Conservation (phyloP, 495 filamentous ascomycete genomes). For the Recurvomyces mirabilis region DNA sequence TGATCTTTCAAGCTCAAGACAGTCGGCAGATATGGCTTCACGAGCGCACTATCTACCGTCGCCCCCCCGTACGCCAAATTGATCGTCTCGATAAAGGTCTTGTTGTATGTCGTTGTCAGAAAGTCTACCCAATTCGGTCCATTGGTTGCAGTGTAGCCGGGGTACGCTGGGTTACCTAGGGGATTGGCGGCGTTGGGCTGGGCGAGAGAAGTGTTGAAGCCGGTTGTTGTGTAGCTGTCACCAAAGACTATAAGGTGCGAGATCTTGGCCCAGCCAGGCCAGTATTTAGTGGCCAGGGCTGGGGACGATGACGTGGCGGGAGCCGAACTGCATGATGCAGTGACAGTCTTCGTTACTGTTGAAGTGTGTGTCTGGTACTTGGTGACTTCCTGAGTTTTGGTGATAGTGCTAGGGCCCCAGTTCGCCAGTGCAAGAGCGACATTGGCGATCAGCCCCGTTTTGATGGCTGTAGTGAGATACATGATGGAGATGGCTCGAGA, state of each 20-base stretch:
- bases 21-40: constrained; percentile 38
- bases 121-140: constrained; percentile 62
- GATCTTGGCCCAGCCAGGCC: constrained; percentile 18
- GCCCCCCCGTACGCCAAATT: constrained; percentile 62
- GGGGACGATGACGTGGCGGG: no score
- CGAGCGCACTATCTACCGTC: constrained; percentile 51
- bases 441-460: no score
- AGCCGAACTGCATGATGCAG: no score
- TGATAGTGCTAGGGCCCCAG: no score
- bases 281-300: no score
- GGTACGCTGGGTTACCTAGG: constrained; percentile 62
- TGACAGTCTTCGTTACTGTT: no score
- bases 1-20: constrained; percentile 52
- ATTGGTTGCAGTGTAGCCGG: constrained; percentile 46
- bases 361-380: no score
- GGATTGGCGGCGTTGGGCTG: constrained; percentile 57
- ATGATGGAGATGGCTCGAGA: no score
- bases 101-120: constrained; percentile 51
- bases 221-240: constrained; percentile 53
- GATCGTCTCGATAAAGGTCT: constrained; percentile 48
- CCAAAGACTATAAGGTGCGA: constrained; percentile 27
- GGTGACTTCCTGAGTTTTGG: no score
- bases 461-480: no score
- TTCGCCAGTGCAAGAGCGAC: no score
- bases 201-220: constrained; percentile 48